Conservation (phyloP, 768 basidiomycete genomes). For the Suillus cothurnatus region DNA sequence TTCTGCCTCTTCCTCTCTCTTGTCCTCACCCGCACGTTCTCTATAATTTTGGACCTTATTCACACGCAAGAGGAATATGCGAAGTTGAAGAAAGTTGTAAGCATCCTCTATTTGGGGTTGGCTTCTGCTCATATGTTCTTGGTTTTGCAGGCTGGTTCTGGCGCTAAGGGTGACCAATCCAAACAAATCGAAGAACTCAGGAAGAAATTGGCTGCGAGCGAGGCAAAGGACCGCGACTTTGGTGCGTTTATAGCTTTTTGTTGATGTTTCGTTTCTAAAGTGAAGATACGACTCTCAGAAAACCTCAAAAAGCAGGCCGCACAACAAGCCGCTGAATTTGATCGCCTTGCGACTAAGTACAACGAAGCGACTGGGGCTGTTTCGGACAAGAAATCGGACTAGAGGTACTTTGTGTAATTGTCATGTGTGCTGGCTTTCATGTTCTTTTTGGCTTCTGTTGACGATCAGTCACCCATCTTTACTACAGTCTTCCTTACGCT, state of each 20-base stretch:
- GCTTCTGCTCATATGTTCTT: neutral
- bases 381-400: constrained; percentile 71
- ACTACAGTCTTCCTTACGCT: neutral
- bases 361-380: constrained; percentile 66
- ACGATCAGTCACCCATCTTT: neutral
- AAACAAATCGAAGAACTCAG: constrained; percentile 67
- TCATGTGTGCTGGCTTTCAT: neutral
- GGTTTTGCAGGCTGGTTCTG: constrained; percentile 34
- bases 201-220: constrained; percentile 58
- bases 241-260: constrained; percentile 41
- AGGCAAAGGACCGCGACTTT: constrained; percentile 65
- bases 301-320: constrained; percentile 60
- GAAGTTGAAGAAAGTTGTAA: constrained; percentile 69
- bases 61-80: constrained; percentile 87
- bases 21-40: constrained; percentile 90
- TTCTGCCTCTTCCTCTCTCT: constrained; percentile 96
- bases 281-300: neutral
- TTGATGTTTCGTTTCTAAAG: neutral
- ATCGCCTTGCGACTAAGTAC: constrained; percentile 77
- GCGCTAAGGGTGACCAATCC: constrained; percentile 31
- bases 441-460: neutral
- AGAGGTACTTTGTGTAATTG: constrained; percentile 5
- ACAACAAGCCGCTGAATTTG: constrained; percentile 79
- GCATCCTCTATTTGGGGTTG: neutral
- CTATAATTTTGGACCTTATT: constrained; percentile 89